Evolutionary conservation across 1,284 basidiomycete species (phyloP).

Genomic region (Garcileccinum viscosum): DNA sequence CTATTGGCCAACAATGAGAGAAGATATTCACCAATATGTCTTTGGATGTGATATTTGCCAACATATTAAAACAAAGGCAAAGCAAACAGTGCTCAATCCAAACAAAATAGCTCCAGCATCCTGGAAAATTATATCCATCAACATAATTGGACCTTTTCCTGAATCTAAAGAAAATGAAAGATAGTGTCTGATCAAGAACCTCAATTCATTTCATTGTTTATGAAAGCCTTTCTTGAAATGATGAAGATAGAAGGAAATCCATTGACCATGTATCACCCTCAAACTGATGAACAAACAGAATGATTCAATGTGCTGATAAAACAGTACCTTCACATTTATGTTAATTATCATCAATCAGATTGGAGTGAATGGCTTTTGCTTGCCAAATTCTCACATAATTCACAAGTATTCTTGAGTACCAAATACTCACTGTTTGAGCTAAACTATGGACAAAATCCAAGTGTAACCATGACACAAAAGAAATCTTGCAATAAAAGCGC

Average conservation of each 20-base stretch:
- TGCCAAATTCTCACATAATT: background rate
- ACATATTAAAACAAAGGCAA: background rate
- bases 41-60: background rate
- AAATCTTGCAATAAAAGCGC: fast-evolving
- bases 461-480: background rate
- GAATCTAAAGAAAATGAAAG: background rate
- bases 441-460: background rate
- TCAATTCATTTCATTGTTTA: constrained; percentile 42
- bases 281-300: background rate
- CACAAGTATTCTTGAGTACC: no score
- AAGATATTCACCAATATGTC: background rate
- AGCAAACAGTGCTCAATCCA: background rate
- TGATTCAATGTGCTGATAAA: fast-evolving
- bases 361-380: background rate
- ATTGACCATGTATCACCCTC: background rate
- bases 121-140: background rate
- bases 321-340: background rate
- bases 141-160: background rate
- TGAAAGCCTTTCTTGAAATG: constrained; percentile 27
- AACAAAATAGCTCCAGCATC: background rate
- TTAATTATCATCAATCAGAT: background rate
- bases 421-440: no score
- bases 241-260: background rate
- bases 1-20: background rate
- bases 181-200: constrained; percentile 28